Evolutionary conservation across 192 early-diverging fungal genomes (phyloP).

Genomic region (Rhizoclosmatium globosum): DNA sequence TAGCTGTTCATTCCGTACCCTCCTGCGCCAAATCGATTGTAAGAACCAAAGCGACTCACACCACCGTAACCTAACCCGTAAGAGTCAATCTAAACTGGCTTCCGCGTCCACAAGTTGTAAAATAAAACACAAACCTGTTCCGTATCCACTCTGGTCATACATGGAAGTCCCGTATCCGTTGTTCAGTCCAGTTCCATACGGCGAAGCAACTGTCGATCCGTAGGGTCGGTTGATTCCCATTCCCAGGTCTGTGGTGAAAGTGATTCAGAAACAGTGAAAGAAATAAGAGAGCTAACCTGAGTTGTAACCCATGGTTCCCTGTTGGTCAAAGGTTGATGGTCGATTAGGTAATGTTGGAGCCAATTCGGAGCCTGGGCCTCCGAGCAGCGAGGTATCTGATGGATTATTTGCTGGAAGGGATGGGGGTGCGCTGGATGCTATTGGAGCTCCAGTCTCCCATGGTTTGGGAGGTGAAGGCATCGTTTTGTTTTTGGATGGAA

Average conservation of each 20-base stretch:
- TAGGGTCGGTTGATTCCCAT: constrained; percentile 1
- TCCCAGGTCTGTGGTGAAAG: neutral
- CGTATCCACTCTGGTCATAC: constrained; percentile 33
- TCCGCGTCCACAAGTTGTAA: neutral
- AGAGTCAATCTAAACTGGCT: neutral
- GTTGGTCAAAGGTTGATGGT: constrained; percentile 12
- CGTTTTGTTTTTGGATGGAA: too few relatives aligned
- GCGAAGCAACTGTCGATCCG: neutral
- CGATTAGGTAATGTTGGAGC: constrained; percentile 23
- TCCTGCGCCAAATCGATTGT: constrained; percentile 21
- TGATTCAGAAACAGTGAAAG: neutral
- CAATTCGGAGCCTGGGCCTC: constrained; percentile 13
- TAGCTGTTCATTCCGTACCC: constrained; percentile 39
- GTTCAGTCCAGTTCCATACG: constrained; percentile 17
- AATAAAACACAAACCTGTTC: constrained; percentile 23
- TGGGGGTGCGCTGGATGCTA: constrained; percentile 39
- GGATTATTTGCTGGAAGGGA: constrained; percentile 33
- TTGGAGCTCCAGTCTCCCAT: constrained; percentile 39
- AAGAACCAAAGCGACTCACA: constrained; percentile 19
- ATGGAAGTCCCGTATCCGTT: constrained; percentile 29
- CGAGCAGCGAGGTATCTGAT: constrained; percentile 31
- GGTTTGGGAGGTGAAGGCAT: constrained; percentile 29
- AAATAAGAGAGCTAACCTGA: constrained; percentile 4
- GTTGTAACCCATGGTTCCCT: neutral
- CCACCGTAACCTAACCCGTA: constrained; percentile 16